A percentile compares a stretch with the other conserved stretches of the same genome.
phyloP scores from a whole-genome alignment of 441 rosid species.

The Gossypium davidsonii region DNA sequence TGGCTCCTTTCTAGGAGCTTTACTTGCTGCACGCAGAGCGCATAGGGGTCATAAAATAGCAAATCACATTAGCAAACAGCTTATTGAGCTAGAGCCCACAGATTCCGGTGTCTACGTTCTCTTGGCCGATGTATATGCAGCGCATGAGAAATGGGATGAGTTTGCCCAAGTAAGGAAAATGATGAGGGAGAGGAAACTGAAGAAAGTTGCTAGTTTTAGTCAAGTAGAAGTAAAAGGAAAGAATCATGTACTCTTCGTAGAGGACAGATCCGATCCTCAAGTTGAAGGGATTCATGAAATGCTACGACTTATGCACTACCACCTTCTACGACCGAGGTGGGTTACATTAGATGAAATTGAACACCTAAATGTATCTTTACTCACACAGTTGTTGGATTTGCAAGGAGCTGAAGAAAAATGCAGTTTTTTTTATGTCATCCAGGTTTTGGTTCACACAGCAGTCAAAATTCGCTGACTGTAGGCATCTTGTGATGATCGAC shows the following conservation, averaged over 20 bases:
- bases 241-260: constrained; percentile 26
- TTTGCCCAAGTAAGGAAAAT: constrained; percentile 32
- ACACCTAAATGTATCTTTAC: no score
- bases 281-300: constrained; percentile 24
- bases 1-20: constrained; percentile 35
- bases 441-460: neutral
- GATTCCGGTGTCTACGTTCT: constrained; percentile 26
- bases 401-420: neutral
- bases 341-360: no score
- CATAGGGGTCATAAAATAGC: constrained; percentile 27
- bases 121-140: constrained; percentile 31
- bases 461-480: neutral
- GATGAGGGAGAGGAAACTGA: constrained; percentile 33
- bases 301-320: constrained; percentile 18
- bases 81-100: constrained; percentile 31
- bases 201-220: constrained; percentile 34
- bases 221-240: constrained; percentile 31
- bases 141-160: constrained; percentile 31
- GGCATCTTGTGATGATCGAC: no score
- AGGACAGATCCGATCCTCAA: constrained; percentile 33
- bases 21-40: constrained; percentile 31
- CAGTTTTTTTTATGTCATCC: neutral
- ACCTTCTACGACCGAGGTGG: constrained; percentile 20
- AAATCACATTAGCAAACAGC: constrained; percentile 18
- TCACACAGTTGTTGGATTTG: neutral